phyloP scores from a whole-genome alignment of 768 basidiomycete genomes.

The Naganishia vaughanmartiniae region DNA sequence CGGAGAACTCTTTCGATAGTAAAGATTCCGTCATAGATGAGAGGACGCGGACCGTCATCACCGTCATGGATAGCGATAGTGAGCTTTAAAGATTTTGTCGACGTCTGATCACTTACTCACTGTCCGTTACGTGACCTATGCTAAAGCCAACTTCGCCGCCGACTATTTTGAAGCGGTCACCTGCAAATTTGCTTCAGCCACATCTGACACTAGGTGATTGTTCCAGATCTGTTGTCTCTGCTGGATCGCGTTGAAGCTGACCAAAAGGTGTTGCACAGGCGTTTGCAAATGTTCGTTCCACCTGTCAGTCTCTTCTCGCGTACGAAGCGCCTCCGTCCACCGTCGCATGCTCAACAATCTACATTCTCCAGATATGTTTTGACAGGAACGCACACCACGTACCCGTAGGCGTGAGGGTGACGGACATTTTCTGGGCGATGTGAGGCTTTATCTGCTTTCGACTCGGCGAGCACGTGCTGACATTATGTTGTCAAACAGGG shows the following conservation, averaged over 20 bases:
- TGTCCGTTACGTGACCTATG: constrained; percentile 1
- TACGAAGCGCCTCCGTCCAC: not conserved
- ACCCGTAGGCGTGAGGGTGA: constrained; percentile 39
- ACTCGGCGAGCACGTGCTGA: not conserved
- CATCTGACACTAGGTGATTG: not conserved
- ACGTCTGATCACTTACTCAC: not conserved
- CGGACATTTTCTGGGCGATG: constrained; percentile 43
- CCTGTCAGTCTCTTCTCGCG: constrained; percentile 10
- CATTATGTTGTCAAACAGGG: constrained; percentile 13
- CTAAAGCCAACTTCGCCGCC: constrained; percentile 35
- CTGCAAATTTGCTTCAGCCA: constrained; percentile 37
- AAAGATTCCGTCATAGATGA: constrained; percentile 21
- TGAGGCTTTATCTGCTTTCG: constrained; percentile 2
- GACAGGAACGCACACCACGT: constrained; percentile 42
- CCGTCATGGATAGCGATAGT: constrained; percentile 38
- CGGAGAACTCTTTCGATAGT: not conserved
- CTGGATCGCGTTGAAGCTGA: constrained; percentile 32
- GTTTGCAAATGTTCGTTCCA: constrained; percentile 33
- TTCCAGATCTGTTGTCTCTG: constrained; percentile 5
- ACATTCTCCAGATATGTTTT: constrained; percentile 39
- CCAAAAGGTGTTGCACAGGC: not conserved
- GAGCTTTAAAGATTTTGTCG: constrained; percentile 19
- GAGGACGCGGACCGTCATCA: constrained; percentile 37
- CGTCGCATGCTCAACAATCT: constrained; percentile 28
- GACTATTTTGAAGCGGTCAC: constrained; percentile 44